Conservation (phyloP, 179 eudicot genomes). For the Nepenthes alata region DNA sequence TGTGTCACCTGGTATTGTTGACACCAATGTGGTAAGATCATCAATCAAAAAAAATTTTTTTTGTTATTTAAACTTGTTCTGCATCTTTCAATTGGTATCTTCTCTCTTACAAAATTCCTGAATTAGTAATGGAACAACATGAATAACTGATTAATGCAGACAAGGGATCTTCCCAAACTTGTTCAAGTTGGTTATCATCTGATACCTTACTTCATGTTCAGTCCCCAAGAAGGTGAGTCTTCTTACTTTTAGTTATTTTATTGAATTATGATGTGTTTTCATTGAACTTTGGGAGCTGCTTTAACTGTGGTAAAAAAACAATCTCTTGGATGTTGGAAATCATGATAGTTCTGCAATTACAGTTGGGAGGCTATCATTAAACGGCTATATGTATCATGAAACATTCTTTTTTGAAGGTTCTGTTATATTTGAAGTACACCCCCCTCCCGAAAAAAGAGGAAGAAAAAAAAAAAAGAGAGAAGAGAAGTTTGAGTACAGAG, state of each 20-base stretch:
- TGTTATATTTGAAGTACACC: no score
- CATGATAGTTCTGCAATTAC: no score
- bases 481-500: no score
- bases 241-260: conserved; percentile 1
- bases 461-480: no score
- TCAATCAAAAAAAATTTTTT: background rate
- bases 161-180: conserved; percentile 85
- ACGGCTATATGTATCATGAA: no score
- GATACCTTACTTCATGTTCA: conserved; percentile 77
- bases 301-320: no score
- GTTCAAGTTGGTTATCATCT: conserved; percentile 68
- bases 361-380: no score
- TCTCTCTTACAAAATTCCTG: background rate
- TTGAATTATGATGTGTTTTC: background rate
- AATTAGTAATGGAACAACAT: background rate
- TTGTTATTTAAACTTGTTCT: background rate
- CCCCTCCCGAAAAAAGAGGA: no score
- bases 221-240: conserved; percentile 71
- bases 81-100: no score
- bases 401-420: no score
- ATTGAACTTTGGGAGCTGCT: no score
- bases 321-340: no score
- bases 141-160: conserved; percentile 32
- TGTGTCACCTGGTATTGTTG: conserved; percentile 92
- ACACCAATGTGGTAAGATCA: conserved; percentile 78